Base-by-base conservation (phyloP, 805 yeast genomes). In the Maudiozyma pseudohumilis region DNA sequence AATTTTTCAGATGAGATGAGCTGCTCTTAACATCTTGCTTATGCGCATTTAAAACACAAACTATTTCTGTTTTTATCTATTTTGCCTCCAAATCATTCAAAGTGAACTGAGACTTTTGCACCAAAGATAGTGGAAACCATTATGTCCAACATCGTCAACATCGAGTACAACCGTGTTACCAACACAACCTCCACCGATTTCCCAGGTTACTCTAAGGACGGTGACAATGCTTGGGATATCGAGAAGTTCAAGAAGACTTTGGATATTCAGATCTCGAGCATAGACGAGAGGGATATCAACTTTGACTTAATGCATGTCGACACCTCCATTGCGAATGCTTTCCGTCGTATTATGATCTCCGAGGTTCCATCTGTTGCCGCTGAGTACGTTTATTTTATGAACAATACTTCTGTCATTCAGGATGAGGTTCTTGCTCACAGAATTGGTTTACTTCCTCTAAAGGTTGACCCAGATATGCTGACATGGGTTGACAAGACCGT, bases 331-430 rank as follows among this genome's bases (percentile, higher is more conserved):
- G 88, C 97, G 32, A 92, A 92, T 65, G 96, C 98, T 0, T 87
- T 89, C 64, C 80, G 98, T 57, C 80, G 98, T 55, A 83, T 92
- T 51, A 88, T 92, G 97, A 78, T 92, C 39, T 75, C 96, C 1
- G 98, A 92, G 59, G 95, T 92, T 29, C 98, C 98, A 16, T 74
- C 92, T 2, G 94, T 89, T 33, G 97, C 98, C 12, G 82, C 95
- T 17, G 98, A 92, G 61, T 76, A 84, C 44, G 86, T 92, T 13
- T 87, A 80, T 57, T 73, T 92, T 42, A 82, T 82, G 66, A 89
- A 86, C 70, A 92, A 92, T 63, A 92, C 98, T 1, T 85, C 96
- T 1, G 96, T 92, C 34, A 85, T 92, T 46, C 96, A 88, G 61
- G 98, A 92, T 60, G 98, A 92, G 65, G 96, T 92, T 15, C 72